Evolutionary conservation across 495 filamentous ascomycete species (phyloP), one percentile per base, ranked within the genome.

Genomic region (Cercophora scortea): DNA sequence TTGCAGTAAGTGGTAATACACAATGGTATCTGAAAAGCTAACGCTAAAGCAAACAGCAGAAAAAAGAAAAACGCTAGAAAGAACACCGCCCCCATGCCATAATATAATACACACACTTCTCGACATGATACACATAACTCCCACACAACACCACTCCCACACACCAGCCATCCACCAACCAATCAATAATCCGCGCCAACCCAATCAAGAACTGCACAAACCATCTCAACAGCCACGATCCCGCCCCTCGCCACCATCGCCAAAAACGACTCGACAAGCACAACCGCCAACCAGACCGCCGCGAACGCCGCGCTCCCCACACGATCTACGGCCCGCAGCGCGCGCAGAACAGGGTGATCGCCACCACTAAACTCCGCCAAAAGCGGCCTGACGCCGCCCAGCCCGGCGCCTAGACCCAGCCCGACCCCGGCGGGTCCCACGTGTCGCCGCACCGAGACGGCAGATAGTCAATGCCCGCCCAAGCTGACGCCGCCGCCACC

Each of bases 171-270:
- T 25, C 25, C 25, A 25, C 5, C 25, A 2, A 25, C 25, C 25
- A 2, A 25, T 25, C 25, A 68, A 55, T 64, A 66, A 40, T 62
- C 65, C 6, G 63, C 63, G 16, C 65, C 65, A 5, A 66, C 58
- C 65, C 65, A 68, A 42, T 68, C 65, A 51, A 66, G 40, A 15
- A 64, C 49, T 5, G 53, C 63, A 50, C 61, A 68, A 4, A 66
- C 46, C 33, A 59, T 49, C 50, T 65, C 63, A 0, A 66, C 57
- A 2, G 55, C 65, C n/a, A 56, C 42, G 34, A 65, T 46, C 6
- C 50, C 59, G 9, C 63, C 59, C 39, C 47, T 48, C 42, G 56
- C 48, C 19, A 61, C 44, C 39, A 66, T 32, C 12, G 43, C 54
- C 9, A 68, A 38, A 6, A 64, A 47, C 13, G 53, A 52, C 51